Base-by-base conservation (phyloP, 1,139 yeast genomes). In the Entelexis sorbosivorans region DNA sequence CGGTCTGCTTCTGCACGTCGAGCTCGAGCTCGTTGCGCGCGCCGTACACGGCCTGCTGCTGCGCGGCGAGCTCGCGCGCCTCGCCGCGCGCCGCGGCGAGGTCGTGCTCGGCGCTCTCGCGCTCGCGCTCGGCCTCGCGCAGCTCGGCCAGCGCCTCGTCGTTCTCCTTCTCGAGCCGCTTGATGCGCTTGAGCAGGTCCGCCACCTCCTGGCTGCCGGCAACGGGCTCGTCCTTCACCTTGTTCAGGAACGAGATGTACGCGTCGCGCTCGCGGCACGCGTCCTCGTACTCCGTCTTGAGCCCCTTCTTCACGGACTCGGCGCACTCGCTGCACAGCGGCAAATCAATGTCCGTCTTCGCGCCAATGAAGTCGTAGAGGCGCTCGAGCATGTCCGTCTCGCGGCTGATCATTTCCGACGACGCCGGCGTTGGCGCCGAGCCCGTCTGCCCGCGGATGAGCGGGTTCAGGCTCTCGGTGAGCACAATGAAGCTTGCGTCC, bases 251-350 rank as follows among this genome's bases (percentile, higher is more conserved):
- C 33, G 78, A 76, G 38, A 81, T 70, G 64, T 88, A 93, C 2
- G 78, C 74, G 52, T 89, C 95, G 60, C 93, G 79, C 60, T 91
- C 96, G 56, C 74, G 74, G 43, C 83, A 78, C 13, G 81, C 75
- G 54, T 80, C 86, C 55, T 84, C 91, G 63, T 83, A 85, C 59
- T 82, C 81, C 26, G 71, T 66, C 60, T 81, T 82, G 64, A 87
- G 73, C 53, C 80, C 81, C n/a, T 77, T 80, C 5, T 83, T 72
- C 31, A 89, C 66, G 29, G 76, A 64, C 43, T 74, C 78, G 3
- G 94, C 85, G 65, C 98, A 91, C 48, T 89, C 97, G 33, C 74
- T 73, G 60, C 97, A 89, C 16, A 93, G 77, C 0, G 98, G 98
- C 61, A 85, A 79, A 57, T 86, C 94, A n/a, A 89, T 74, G 54